Evolutionary conservation across 1,139 yeast species (phyloP).

Genomic region (Suzukiozyma palmioleophila): DNA sequence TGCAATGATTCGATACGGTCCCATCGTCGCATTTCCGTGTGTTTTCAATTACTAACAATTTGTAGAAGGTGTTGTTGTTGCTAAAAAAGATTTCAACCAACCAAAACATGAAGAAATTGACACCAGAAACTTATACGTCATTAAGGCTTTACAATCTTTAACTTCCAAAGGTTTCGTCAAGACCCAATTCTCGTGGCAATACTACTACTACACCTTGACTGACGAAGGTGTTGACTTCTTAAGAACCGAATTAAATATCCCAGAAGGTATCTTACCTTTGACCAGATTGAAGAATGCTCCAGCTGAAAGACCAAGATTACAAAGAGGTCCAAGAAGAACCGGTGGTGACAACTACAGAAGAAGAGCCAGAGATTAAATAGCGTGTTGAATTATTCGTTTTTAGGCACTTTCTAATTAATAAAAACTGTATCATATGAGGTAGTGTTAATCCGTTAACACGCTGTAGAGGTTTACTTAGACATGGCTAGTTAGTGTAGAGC

Average conservation of each 20-base stretch:
- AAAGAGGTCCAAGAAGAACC: conserved; percentile 46
- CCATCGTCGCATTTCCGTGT: neutral
- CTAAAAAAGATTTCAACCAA: conserved; percentile 98
- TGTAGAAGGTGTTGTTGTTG: conserved; percentile 97
- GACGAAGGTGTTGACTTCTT: conserved; percentile 99
- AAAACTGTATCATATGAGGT: conserved; percentile 3
- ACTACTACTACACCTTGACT: conserved; percentile 99
- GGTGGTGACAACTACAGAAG: conserved; percentile 41
- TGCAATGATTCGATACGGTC: too few species aligned
- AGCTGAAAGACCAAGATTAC: conserved; percentile 71
- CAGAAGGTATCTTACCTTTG: conserved; percentile 97
- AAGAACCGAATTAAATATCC: conserved; percentile 97
- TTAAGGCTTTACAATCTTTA: conserved; percentile 99
- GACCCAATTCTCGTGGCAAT: conserved; percentile 99
- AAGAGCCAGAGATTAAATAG: conserved; percentile 44
- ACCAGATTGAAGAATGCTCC: conserved; percentile 95
- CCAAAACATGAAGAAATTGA: conserved; percentile 97
- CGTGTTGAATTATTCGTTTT: conserved; percentile 9
- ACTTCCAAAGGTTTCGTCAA: conserved; percentile 98
- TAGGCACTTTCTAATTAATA: conserved; percentile 8
- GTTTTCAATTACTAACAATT: conserved; percentile 23
- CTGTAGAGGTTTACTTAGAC: neutral
- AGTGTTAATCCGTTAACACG: neutral
- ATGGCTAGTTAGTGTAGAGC: too few species aligned
- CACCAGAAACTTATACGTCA: conserved; percentile 96